Evolutionary conservation across 257 asterid genomes (phyloP).

Genomic region (Solanum chmielewskii): DNA sequence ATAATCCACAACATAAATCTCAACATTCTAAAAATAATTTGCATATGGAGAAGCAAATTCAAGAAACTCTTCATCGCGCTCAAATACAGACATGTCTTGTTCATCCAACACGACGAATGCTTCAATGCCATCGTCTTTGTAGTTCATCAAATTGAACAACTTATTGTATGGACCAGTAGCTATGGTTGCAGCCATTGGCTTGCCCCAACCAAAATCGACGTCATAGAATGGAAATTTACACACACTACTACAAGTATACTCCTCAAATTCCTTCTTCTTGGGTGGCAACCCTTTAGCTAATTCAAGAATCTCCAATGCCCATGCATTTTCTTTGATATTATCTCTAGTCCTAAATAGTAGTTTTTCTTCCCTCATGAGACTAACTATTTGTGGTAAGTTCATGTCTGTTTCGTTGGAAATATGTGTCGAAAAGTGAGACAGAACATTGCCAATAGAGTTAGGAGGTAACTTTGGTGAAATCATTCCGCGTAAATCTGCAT

Average conservation of each 20-base stretch:
- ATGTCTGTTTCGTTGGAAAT: neutral
- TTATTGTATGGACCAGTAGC: neutral
- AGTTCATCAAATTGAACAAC: neutral
- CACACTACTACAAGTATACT: neutral
- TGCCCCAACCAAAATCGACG: constrained; percentile 1
- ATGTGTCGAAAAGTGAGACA: neutral
- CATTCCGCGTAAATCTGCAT: neutral
- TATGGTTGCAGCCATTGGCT: neutral
- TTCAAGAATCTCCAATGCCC: neutral
- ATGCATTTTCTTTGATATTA: neutral
- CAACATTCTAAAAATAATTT: neutral
- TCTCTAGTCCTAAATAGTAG: neutral
- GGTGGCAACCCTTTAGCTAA: neutral
- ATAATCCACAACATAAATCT: neutral
- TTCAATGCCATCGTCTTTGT: neutral
- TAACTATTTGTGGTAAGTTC: neutral
- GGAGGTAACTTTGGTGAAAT: neutral
- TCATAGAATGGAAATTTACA: neutral
- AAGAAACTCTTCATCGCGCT: constrained; percentile 1
- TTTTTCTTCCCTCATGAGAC: neutral
- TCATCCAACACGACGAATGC: neutral
- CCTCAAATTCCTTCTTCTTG: neutral
- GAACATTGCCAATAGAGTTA: neutral
- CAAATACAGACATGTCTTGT: neutral
- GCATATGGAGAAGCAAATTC: neutral